Evolutionary conservation across 805 yeast genomes (phyloP), one percentile per base, ranked within the genome.

Genomic region (Kuraishia molischiana): DNA sequence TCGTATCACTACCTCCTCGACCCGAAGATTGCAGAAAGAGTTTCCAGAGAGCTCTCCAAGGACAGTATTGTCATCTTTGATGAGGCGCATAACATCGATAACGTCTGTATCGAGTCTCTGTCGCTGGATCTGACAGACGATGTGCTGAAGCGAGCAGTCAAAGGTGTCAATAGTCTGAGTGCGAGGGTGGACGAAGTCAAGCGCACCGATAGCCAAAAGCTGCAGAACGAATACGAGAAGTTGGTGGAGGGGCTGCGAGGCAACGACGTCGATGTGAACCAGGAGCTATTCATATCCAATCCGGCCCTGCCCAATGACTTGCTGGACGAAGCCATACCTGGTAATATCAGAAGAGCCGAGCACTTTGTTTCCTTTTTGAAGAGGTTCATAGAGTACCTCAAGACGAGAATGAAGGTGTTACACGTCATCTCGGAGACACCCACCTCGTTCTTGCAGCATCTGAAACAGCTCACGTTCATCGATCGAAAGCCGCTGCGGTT

Each of bases 351-450:
- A 47, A 77, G 95, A 50, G 99, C 97, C 0, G 97, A 94, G 53
- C 98, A 92, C 64, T 92, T 92, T 51, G 80, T 92, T 13, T 86
- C 97, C 3, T 92, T 92, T 52, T 67, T 92, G 56, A 85, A 89
- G 51, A 67, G 99, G 45, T 84, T 92, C 48, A 85, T 92, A 22
- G 99, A 92, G 53, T 92, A 92, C 59, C 64, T 92, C 50, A 92
- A 90, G 52, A 90, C 97, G 3, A 76, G 98, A 60, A 92, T 92
- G 97, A 94, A 92, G 62, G 96, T 92, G 3, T 61, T 94, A 36
- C 96, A 90, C 62, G 98, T 92, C 28, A 87, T 92, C 32, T 85
- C 96, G n/a, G 99, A 92, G 56, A 92, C 98, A 0, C 98, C 99
- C 0, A 74, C 78, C 3, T 86, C 96, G 24, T 92, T 92, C 51